Percentiles rank a stretch among this genome's conserved stretches.
Evolutionary conservation across 1,284 basidiomycete species (phyloP).

Genomic region (Ceratobasidium papillatum): DNA sequence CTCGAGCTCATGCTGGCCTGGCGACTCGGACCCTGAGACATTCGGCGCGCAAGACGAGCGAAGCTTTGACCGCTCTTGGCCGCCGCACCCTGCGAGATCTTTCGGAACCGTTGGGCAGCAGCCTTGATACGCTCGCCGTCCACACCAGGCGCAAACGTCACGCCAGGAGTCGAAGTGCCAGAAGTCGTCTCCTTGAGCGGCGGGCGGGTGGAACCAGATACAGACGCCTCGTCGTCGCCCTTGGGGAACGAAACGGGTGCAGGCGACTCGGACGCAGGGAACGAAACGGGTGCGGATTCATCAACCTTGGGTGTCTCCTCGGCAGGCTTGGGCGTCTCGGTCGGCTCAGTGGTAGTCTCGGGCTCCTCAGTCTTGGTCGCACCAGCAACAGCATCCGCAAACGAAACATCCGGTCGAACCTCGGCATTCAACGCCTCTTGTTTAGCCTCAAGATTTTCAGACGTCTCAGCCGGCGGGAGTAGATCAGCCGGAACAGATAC

Average conservation of each 20-base stretch:
- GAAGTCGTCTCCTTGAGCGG: conserved; percentile 7
- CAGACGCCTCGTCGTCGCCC: conserved; percentile 17
- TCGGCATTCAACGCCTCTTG: background rate
- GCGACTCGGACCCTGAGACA: conserved; percentile 24
- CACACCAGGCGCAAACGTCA: conserved; percentile 14
- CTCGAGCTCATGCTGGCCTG: conserved; percentile 18
- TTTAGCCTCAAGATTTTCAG: conserved; percentile 1
- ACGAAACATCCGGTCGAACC: conserved; percentile 26
- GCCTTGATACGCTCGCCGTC: conserved; percentile 27
- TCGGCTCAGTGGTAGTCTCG: background rate
- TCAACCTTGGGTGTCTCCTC: background rate
- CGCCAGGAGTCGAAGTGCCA: conserved; percentile 1
- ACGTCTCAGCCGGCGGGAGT: background rate
- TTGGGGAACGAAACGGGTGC: conserved; percentile 18
- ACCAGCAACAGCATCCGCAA: conserved; percentile 35
- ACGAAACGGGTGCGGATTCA: background rate
- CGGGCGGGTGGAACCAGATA: conserved; percentile 10
- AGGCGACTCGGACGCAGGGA: conserved; percentile 1
- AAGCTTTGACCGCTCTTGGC: conserved; percentile 30
- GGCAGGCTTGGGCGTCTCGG: background rate
- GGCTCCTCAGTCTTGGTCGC: background rate
- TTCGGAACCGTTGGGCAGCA: conserved; percentile 14
- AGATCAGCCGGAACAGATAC: conserved; percentile 3
- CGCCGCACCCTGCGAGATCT: conserved; percentile 21
- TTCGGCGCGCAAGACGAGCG: conserved; percentile 13